These are phyloP conservation scores for Fusarium chlamydosporum DNA, from an alignment of 2,329 filamentous ascomycete species.

Conservation along the genomic window DNA sequence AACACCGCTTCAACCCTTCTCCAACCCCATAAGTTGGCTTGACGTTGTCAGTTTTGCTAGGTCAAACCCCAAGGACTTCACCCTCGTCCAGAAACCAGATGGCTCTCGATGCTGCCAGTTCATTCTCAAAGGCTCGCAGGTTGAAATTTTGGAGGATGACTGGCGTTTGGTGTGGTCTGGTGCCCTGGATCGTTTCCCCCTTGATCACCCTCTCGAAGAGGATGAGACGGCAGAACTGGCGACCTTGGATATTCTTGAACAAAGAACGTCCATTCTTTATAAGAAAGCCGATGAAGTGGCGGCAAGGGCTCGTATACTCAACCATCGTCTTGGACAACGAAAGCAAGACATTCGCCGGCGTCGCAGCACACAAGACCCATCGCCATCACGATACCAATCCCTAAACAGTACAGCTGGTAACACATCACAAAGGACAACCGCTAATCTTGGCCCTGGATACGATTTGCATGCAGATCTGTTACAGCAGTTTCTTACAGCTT, in stretches of 20 bases:
- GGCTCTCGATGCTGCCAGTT: constrained; percentile 84
- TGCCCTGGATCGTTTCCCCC: constrained; percentile 82
- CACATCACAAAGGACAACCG: constrained; percentile 38
- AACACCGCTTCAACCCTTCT: constrained; percentile 68
- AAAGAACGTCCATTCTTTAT: constrained; percentile 80
- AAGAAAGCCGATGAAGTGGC: constrained; percentile 83
- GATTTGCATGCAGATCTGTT: constrained; percentile 69
- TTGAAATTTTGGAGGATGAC: constrained; percentile 91
- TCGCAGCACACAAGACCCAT: constrained; percentile 50
- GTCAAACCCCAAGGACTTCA: constrained; percentile 83
- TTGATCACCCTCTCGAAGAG: constrained; percentile 84
- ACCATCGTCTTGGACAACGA: constrained; percentile 73
- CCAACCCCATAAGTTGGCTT: constrained; percentile 80
- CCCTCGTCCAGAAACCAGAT: constrained; percentile 76
- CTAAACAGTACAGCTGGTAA: constrained; percentile 48
- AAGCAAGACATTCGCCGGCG: constrained; percentile 53
- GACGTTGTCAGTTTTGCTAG: constrained; percentile 89
- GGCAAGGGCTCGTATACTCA: constrained; percentile 77
- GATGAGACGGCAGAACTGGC: constrained; percentile 89
- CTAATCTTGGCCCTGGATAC: constrained; percentile 55
- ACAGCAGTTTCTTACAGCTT: constrained; percentile 63
- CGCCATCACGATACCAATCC: constrained; percentile 57
- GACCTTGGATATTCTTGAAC: constrained; percentile 86
- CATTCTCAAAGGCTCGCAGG: constrained; percentile 81
- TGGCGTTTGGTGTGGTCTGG: constrained; percentile 87